Evolutionary conservation across 768 basidiomycete species (phyloP), one percentile per base, ranked within the genome.

Genomic region (Sarcodon sp.): DNA sequence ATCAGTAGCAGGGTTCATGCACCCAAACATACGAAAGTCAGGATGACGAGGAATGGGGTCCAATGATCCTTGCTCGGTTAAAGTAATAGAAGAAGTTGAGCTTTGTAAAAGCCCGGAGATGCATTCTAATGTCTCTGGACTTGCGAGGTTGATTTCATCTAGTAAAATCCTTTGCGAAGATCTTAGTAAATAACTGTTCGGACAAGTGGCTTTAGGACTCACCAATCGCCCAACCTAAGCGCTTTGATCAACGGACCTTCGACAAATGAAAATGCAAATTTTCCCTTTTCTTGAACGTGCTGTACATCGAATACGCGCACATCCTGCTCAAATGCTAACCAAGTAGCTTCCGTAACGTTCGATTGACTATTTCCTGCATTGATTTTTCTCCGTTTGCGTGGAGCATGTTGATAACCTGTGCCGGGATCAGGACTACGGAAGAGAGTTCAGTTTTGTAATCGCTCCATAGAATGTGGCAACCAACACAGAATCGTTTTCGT

Each of bases 1-100:
- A 56, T 99, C 96, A 3, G 93, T 99, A 0, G 96, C 96, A 4
- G 96, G 96, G 59, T 99, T 99, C 96, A 99, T 99, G 62, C 96
- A 99, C 4, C 92, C 92, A 58, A 98, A 98, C 4, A 98, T 72
- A 15, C 94, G 86, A 69, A 99, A 99, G 57, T 94, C 84, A 13
- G 90, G 80, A 61, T 99, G 96, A 0, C 96, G 84, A 44, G 83
- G 82, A 31, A 98, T 74, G 1, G 87, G 85, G 55, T 92, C 88
- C 47, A 97, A 65, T 8, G 89, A 84, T 0, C 93, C 94, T 60
- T 92, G 80, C 59, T 98, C 96, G 0, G 91, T 91, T 49, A 99
- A 69, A 0, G 91, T 88, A 54, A 99, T 83, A 1, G 94, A 98
- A 0, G 89, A 79, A 7, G 77, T 79, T 1, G 90, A 76, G n/a